These are phyloP conservation scores for Geopyxis carbonaria DNA, from an alignment of 495 filamentous ascomycete genomes.

Conservation along the genomic window DNA sequence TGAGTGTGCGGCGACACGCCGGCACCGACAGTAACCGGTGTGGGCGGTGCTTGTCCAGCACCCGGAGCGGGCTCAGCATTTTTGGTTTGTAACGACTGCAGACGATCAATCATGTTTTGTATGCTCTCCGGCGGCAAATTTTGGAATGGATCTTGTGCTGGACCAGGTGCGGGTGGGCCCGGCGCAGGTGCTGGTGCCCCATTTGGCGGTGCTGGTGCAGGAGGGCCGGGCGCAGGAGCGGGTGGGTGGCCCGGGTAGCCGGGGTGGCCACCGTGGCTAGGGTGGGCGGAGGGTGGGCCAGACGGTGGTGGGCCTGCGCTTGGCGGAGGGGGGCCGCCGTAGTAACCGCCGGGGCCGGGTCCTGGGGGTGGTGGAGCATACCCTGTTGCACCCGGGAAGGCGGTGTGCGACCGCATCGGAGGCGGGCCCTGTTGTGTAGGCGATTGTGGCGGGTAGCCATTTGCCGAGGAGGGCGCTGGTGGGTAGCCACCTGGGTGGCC, in stretches of 20 bases:
- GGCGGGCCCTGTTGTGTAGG: slow-evolving; percentile 4
- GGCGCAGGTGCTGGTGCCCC: not conserved
- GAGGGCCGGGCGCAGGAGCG: slow-evolving; percentile 1
- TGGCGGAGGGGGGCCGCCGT: slow-evolving; percentile 13
- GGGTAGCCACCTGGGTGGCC: slow-evolving; percentile 2
- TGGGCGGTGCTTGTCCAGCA: slow-evolving; percentile 4
- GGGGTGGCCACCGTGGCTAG: slow-evolving; percentile 5
- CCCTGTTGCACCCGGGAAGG: slow-evolving; percentile 8
- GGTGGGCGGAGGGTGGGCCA: slow-evolving; percentile 4
- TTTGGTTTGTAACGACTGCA: slow-evolving; percentile 4
- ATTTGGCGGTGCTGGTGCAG: slow-evolving; percentile 3
- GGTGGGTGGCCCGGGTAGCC: slow-evolving; percentile 3
- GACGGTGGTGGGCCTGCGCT: too few species aligned
- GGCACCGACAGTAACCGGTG: slow-evolving; percentile 3
- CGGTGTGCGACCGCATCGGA: slow-evolving; percentile 16
- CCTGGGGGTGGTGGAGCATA: slow-evolving; percentile 1
- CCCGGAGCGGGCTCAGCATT: slow-evolving; percentile 6
- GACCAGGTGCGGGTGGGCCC: slow-evolving; percentile 1
- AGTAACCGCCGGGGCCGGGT: not conserved
- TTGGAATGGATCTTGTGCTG: not conserved
- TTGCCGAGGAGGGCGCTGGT: slow-evolving; percentile 1
- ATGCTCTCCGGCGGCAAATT: slow-evolving; percentile 7
- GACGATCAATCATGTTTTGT: slow-evolving; percentile 7
- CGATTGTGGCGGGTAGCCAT: slow-evolving; percentile 1
- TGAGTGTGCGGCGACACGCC: not conserved